Evolutionary conservation across 2,329 filamentous ascomycete genomes (phyloP).

Genomic region (Chaetomium olivaceum): DNA sequence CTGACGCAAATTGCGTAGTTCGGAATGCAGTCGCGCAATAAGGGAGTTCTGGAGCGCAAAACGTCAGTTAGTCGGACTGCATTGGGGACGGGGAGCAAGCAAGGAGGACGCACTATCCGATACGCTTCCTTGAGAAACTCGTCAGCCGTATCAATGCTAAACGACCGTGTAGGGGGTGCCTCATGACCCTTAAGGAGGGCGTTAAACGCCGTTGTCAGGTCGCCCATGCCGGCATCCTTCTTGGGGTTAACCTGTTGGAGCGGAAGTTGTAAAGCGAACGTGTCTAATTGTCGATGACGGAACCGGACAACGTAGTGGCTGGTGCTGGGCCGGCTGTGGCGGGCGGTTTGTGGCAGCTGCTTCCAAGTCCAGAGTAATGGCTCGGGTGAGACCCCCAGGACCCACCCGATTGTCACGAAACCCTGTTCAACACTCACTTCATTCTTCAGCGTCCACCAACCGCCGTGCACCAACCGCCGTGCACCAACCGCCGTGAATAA

Average conservation of each 20-base stretch:
- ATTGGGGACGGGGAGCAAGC: too few relatives aligned
- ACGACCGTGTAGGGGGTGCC: constrained; percentile 50
- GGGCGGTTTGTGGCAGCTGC: neutral
- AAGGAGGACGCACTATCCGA: constrained; percentile 66
- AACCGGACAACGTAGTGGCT: neutral
- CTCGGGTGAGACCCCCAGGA: neutral
- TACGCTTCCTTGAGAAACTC: constrained; percentile 93
- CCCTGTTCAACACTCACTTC: neutral
- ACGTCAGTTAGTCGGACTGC: constrained; percentile 15
- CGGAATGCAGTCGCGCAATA: constrained; percentile 74
- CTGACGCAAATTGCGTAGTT: constrained; percentile 81
- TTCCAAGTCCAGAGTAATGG: neutral
- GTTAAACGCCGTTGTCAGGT: constrained; percentile 70
- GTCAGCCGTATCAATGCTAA: constrained; percentile 62
- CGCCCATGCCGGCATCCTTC: constrained; percentile 45
- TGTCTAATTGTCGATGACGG: constrained; percentile 14
- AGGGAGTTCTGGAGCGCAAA: constrained; percentile 68
- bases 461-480: too few relatives aligned
- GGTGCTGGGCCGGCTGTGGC: constrained; percentile 1
- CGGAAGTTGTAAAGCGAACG: neutral
- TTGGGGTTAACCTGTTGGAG: neutral
- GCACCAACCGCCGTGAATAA: neutral
- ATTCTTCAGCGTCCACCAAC: neutral
- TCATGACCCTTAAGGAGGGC: constrained; percentile 63
- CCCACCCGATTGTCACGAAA: neutral